Conservation (phyloP, 208 protist genomes). For the Tetramitus jugosus region DNA sequence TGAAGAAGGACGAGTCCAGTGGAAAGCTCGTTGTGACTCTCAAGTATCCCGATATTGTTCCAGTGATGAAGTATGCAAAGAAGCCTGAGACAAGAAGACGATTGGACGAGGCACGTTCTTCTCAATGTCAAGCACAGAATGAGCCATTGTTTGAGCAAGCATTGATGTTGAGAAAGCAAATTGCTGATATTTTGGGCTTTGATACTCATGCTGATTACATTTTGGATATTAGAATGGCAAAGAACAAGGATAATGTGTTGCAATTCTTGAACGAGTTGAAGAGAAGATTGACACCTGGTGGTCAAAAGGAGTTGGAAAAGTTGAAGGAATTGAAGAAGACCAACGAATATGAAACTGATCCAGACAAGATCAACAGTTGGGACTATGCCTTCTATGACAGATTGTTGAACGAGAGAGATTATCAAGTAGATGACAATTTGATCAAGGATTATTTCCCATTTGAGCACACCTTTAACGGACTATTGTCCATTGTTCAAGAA, state of each 20-base stretch:
- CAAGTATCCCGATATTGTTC: slow-evolving; percentile 27
- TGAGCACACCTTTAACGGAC: slow-evolving; percentile 2
- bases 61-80: slow-evolving; percentile 22
- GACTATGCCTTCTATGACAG: slow-evolving; percentile 14
- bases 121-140: slow-evolving; percentile 10
- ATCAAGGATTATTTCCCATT: slow-evolving; percentile 31
- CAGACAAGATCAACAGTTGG: slow-evolving; percentile 20
- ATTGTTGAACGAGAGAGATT: slow-evolving; percentile 19
- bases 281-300: neutral
- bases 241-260: slow-evolving; percentile 3
- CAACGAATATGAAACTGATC: no score
- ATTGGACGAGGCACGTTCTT: neutral
- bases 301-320: neutral
- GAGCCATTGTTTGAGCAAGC: slow-evolving; percentile 13
- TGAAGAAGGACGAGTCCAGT: neutral
- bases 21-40: slow-evolving; percentile 11
- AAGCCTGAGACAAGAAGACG: slow-evolving; percentile 24
- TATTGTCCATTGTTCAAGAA: slow-evolving; percentile 24
- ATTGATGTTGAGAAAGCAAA: slow-evolving; percentile 7
- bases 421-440: slow-evolving; percentile 18
- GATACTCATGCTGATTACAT: slow-evolving; percentile 24
- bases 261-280: slow-evolving; percentile 18
- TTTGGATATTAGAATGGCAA: slow-evolving; percentile 28
- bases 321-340: slow-evolving; percentile 12
- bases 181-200: slow-evolving; percentile 20